A percentile compares a stretch with the other conserved stretches of the same genome.
Conservation (phyloP, 2,329 filamentous ascomycete genomes). For the Fusarium beomiforme region DNA sequence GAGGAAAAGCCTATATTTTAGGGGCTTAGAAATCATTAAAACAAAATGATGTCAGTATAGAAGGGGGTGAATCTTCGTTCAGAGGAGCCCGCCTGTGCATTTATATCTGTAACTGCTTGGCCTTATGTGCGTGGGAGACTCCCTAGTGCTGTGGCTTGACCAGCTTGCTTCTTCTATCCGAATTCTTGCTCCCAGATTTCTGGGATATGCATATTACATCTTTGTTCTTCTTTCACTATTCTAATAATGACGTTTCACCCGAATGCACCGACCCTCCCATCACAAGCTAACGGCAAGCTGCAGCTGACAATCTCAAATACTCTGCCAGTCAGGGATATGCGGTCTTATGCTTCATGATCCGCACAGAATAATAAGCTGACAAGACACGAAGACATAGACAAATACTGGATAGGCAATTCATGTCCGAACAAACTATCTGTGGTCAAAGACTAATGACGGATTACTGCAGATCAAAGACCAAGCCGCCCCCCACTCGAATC, state of each 20-base stretch:
- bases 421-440: background rate
- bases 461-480: background rate
- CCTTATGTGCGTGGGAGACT: background rate
- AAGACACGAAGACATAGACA: background rate
- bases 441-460: background rate
- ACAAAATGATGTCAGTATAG: background rate
- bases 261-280: background rate
- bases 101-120: background rate
- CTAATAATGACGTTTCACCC: background rate
- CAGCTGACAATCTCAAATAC: background rate
- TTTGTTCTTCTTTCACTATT: background rate
- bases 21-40: background rate
- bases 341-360: background rate
- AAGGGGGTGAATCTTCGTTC: background rate
- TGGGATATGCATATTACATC: background rate
- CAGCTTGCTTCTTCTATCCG: background rate
- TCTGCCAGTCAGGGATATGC: background rate
- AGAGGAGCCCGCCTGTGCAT: background rate
- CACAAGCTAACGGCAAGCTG: background rate
- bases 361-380: background rate
- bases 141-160: background rate
- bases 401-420: background rate
- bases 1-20: background rate
- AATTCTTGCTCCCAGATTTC: background rate
- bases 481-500: background rate